Conservation (phyloP, 805 yeast species). For the Kodamaea restingae region DNA sequence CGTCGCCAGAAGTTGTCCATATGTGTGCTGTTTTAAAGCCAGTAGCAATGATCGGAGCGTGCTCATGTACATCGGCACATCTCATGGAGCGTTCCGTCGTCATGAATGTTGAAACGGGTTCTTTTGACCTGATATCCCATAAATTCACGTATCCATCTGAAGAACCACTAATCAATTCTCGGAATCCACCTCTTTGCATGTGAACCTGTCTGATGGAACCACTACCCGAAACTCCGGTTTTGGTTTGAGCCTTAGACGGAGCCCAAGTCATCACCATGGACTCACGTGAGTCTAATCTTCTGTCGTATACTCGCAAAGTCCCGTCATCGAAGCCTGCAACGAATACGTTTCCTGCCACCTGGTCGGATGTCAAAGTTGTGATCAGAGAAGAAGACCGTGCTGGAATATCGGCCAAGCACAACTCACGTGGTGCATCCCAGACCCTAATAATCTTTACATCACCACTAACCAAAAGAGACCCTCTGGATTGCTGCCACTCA, state of each 20-base stretch:
- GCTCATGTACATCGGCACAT: slow-evolving; percentile 84
- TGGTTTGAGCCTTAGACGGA: slow-evolving; percentile 18
- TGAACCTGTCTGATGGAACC: slow-evolving; percentile 73
- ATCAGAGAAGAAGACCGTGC: slow-evolving; percentile 88
- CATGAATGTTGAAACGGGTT: slow-evolving; percentile 64
- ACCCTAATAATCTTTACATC: slow-evolving; percentile 87
- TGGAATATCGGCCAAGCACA: slow-evolving; percentile 82
- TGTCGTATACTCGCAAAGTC: slow-evolving; percentile 81
- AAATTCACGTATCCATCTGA: slow-evolving; percentile 77
- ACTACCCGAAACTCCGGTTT: slow-evolving; percentile 23
- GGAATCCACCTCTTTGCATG: slow-evolving; percentile 94
- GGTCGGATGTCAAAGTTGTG: slow-evolving; percentile 88
- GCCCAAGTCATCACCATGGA: slow-evolving; percentile 85
- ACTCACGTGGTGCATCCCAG: slow-evolving; percentile 97
- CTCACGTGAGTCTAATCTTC: slow-evolving; percentile 78
- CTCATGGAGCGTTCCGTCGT: slow-evolving; percentile 51
- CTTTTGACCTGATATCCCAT: slow-evolving; percentile 82
- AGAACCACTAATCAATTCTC: slow-evolving; percentile 84
- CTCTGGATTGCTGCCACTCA: slow-evolving; percentile 97
- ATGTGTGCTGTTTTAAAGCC: slow-evolving; percentile 76
- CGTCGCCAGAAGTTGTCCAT: slow-evolving; percentile 83
- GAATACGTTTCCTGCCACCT: slow-evolving; percentile 86
- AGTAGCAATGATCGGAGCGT: slow-evolving; percentile 90
- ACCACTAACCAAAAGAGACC: slow-evolving; percentile 86
- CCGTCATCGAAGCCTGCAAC: slow-evolving; percentile 94